Conservation (phyloP, 2,329 filamentous ascomycete species). For the Curvularia hawaiiensis region DNA sequence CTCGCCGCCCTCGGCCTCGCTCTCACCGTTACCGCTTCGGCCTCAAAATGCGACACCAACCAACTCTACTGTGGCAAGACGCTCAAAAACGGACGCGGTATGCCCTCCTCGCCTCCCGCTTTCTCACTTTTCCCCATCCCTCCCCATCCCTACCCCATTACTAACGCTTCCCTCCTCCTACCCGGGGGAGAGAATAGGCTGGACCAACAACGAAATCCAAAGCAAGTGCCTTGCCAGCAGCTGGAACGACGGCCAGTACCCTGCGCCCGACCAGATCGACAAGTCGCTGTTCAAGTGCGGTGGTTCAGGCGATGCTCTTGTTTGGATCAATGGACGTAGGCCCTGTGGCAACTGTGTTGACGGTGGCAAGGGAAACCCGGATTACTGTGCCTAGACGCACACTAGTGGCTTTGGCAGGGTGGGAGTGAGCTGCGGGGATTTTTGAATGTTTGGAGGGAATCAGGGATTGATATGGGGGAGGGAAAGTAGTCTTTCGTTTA, state of each 20-base stretch:
- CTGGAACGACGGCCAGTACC: background rate
- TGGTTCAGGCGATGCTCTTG: background rate
- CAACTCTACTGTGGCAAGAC: background rate
- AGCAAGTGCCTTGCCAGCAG: background rate
- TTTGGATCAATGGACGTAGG: background rate
- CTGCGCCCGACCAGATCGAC: background rate
- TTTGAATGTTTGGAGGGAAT: background rate
- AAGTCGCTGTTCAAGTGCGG: constrained; percentile 3
- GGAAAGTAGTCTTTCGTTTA: background rate
- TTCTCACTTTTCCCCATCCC: background rate
- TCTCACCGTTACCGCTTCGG: background rate
- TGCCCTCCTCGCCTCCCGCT: no score
- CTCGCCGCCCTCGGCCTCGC: background rate
- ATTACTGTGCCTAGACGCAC: background rate
- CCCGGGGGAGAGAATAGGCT: background rate
- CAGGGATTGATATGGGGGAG: background rate
- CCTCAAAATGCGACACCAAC: background rate
- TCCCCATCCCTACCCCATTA: no score
- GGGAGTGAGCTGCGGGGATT: background rate
- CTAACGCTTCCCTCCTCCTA: background rate
- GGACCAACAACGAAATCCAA: constrained; percentile 1
- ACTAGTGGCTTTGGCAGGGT: no score
- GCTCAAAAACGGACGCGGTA: background rate
- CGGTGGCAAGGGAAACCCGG: background rate
- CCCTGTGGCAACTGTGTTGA: background rate